These are phyloP conservation scores for Penicillium decumbens DNA, from an alignment of 2,329 filamentous ascomycete genomes.

Conservation along the genomic window DNA sequence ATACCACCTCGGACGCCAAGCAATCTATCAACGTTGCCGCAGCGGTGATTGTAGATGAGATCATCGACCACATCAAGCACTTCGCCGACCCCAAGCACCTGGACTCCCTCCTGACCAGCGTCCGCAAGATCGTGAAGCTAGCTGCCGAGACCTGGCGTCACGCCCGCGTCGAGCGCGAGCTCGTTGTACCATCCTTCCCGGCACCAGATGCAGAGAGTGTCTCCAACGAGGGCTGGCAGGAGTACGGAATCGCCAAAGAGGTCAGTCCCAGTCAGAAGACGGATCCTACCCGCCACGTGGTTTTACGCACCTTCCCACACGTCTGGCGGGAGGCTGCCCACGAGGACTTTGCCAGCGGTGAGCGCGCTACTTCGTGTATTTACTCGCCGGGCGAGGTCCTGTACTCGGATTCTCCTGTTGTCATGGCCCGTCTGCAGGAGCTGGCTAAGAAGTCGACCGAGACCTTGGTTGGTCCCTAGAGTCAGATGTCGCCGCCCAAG, in stretches of 20 bases:
- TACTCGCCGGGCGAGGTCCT: constrained; percentile 49
- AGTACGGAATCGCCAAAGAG: constrained; percentile 29
- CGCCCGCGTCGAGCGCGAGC: constrained; percentile 54
- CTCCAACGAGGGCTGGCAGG: constrained; percentile 36
- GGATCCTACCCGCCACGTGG: constrained; percentile 39
- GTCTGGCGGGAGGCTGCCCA: constrained; percentile 51
- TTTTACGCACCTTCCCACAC: constrained; percentile 51
- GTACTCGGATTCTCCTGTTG: constrained; percentile 47
- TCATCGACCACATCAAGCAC: constrained; percentile 51
- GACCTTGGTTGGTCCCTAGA: constrained; percentile 2
- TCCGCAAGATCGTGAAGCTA: constrained; percentile 54
- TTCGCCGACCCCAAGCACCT: constrained; percentile 51
- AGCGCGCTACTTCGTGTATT: constrained; percentile 43
- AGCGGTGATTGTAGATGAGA: constrained; percentile 54
- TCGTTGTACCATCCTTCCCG: constrained; percentile 51
- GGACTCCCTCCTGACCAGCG: constrained; percentile 48
- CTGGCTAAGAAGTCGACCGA: constrained; percentile 32
- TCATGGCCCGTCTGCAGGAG: constrained; percentile 40
- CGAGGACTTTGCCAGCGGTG: constrained; percentile 46
- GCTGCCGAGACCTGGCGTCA: constrained; percentile 57
- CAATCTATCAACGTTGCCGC: constrained; percentile 54
- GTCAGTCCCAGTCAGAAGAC: constrained; percentile 9
- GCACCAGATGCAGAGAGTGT: constrained; percentile 34
- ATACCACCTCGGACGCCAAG: constrained; percentile 54
- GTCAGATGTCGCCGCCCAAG: constrained; percentile 9